Conservation (phyloP, 2,329 filamentous ascomycete genomes). For the Aspergillus nomiae region DNA sequence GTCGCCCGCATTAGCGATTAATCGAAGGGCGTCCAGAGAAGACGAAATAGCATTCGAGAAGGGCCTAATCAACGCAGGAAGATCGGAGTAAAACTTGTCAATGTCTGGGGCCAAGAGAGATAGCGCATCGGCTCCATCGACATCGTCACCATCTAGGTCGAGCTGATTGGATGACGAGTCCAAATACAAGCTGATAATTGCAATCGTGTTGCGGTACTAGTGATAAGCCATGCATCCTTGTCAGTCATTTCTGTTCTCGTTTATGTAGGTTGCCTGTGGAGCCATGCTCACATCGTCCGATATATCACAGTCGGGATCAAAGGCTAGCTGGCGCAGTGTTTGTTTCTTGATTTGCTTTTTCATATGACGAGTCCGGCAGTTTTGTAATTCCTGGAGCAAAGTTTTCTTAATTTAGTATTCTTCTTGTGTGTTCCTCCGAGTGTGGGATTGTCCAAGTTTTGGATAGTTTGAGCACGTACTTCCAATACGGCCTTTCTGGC, state of each 20-base stretch:
- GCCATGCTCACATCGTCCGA: conserved; percentile 34
- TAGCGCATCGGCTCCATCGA: conserved; percentile 25
- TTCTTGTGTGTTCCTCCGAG: not conserved
- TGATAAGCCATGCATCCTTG: not conserved
- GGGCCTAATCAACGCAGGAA: conserved; percentile 26
- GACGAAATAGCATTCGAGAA: conserved; percentile 31
- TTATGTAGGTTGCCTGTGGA: not conserved
- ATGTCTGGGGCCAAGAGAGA: conserved; percentile 39
- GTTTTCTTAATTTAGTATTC: not conserved
- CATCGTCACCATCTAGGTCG: conserved; percentile 21
- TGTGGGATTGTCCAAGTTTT: not conserved
- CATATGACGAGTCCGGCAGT: conserved; percentile 32
- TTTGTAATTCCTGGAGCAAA: conserved; percentile 35
- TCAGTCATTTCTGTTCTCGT: not conserved
- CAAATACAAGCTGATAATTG: conserved; percentile 41
- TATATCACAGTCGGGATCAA: conserved; percentile 34
- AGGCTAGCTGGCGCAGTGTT: conserved; percentile 34
- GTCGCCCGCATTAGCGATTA: conserved; percentile 24
- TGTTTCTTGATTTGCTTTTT: conserved; percentile 38
- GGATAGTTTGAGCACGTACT: conserved; percentile 27
- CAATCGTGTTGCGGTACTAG: conserved; percentile 38
- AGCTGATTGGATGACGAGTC: conserved; percentile 29
- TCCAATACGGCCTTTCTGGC: conserved; percentile 32
- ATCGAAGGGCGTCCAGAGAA: conserved; percentile 30
- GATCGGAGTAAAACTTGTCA: conserved; percentile 35